Conservation (phyloP, 169 alveolate species). For the Eimeria necatrix region DNA sequence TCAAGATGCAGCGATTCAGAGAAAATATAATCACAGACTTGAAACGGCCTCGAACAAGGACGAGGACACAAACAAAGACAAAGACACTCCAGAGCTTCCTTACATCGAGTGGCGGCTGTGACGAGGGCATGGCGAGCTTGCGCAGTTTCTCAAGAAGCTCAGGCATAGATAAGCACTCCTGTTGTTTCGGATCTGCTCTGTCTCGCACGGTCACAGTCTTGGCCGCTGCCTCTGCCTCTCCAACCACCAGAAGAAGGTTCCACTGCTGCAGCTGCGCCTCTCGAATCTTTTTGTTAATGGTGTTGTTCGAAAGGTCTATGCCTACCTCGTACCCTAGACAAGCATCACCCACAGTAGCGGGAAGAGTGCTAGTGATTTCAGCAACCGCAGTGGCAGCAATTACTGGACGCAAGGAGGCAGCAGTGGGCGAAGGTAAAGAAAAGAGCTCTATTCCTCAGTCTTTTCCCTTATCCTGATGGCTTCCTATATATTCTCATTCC, state of each 20-base stretch:
- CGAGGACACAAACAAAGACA: background rate
- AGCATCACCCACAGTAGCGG: background rate
- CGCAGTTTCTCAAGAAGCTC: background rate
- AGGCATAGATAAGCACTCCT: slow-evolving; percentile 38
- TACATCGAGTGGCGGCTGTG: background rate
- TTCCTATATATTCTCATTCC: too few relatives aligned
- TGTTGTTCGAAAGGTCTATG: slow-evolving; percentile 94
- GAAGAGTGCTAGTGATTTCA: background rate
- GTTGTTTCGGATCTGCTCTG: slow-evolving; percentile 82
- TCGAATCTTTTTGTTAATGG: slow-evolving; percentile 97
- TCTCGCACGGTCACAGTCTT: slow-evolving; percentile 92
- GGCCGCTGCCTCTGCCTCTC: slow-evolving; percentile 96
- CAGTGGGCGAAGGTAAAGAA: too few relatives aligned
- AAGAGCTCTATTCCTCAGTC: too few relatives aligned
- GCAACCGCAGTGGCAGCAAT: background rate
- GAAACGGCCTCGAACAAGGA: background rate
- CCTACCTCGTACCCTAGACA: slow-evolving; percentile 94
- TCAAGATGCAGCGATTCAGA: background rate
- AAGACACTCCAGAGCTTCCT: background rate
- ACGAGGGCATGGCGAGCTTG: background rate
- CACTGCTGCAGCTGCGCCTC: slow-evolving; percentile 96
- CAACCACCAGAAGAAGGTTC: slow-evolving; percentile 97
- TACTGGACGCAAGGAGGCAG: too few relatives aligned
- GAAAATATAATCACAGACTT: too few relatives aligned
- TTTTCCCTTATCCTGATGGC: too few relatives aligned